Percentiles rank a stretch among this genome's conserved stretches.
Evolutionary conservation across 345 rosid genomes (phyloP).

Genomic region (Dimocarpus longan): DNA sequence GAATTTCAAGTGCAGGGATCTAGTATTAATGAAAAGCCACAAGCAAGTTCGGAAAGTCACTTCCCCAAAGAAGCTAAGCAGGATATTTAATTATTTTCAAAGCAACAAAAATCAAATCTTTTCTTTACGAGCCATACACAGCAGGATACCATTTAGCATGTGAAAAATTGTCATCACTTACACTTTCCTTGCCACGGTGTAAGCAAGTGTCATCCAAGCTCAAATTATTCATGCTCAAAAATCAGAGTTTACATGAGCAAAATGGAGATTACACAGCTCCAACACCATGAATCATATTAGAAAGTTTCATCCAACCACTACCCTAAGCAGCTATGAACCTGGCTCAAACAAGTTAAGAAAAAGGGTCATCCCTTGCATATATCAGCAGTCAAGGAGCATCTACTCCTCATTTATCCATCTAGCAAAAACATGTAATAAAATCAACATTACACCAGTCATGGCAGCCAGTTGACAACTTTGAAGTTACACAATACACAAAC

Average conservation of each 20-base stretch:
- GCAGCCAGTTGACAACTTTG: neutral
- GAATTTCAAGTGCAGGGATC: slow-evolving; percentile 13
- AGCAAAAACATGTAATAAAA: neutral
- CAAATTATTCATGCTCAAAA: slow-evolving; percentile 16
- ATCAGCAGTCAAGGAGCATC: slow-evolving; percentile 2
- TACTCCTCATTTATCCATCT: slow-evolving; percentile 2
- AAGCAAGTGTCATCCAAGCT: slow-evolving; percentile 23
- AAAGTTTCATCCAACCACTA: slow-evolving; percentile 18
- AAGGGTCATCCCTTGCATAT: slow-evolving; percentile 9
- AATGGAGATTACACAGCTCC: slow-evolving; percentile 13
- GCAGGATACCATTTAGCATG: slow-evolving; percentile 13
- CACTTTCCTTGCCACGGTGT: slow-evolving; percentile 12
- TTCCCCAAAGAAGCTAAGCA: slow-evolving; percentile 1
- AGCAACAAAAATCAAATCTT: neutral
- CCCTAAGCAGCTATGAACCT: slow-evolving; percentile 14
- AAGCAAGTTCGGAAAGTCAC: slow-evolving; percentile 1
- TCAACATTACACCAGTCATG: neutral
- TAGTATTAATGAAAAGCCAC: slow-evolving; percentile 1
- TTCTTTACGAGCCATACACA: slow-evolving; percentile 1
- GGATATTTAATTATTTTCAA: slow-evolving; percentile 1
- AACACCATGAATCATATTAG: slow-evolving; percentile 14
- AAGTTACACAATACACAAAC: neutral
- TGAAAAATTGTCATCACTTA: slow-evolving; percentile 9
- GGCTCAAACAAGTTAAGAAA: slow-evolving; percentile 19
- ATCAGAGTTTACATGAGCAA: slow-evolving; percentile 15